Evolutionary conservation across 2,329 filamentous ascomycete species (phyloP), one percentile per base, ranked within the genome.

Genomic region (Aspergillus fijiensis): DNA sequence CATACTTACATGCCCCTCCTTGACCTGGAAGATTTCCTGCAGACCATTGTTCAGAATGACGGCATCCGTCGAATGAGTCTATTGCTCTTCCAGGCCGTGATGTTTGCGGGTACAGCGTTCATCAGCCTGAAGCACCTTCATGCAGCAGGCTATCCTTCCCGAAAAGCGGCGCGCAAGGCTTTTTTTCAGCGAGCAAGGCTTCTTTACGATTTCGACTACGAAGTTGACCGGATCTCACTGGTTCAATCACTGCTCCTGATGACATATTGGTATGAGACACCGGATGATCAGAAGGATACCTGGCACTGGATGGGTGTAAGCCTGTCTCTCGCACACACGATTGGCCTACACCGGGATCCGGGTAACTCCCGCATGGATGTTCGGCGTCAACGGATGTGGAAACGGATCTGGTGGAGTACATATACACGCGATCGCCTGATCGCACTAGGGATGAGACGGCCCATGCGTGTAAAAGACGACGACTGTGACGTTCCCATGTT

Each of bases 221-320:
- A 98, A 76, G 86, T 88, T 49, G 93, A 97, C 74, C 90, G 93
- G 55, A 88, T 97, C 60, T 87, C 92, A 21, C 84, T 97, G 25
- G 92, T 97, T 16, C 94, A 97, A 76, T 89, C 91, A 4, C 82
- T 97, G 23, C 82, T 97, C 25, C 83, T 97, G 61, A 93, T 97
- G 90, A 96, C 93, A 3, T 96, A 96, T 75, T 98, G 94, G 90
- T 97, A 97, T 74, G 93, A 97, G 77, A 96, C 92, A 12, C 93
- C 93, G 0, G 92, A 97, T 76, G 94, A 97, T 74, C 92, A 96
- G 73, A 97, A 97, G 76, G 94, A 97, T 74, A 97, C 93, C 50
- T 97, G 94, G 91, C 93, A 97, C 73, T 97, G 93, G 94, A 96
- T 97, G 91, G 94, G 94, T 19, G 91, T 97, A 42, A 94, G 93